phyloP scores from a whole-genome alignment of 2,329 filamentous ascomycete genomes.

The Ophidiomyces ophidiicola region DNA sequence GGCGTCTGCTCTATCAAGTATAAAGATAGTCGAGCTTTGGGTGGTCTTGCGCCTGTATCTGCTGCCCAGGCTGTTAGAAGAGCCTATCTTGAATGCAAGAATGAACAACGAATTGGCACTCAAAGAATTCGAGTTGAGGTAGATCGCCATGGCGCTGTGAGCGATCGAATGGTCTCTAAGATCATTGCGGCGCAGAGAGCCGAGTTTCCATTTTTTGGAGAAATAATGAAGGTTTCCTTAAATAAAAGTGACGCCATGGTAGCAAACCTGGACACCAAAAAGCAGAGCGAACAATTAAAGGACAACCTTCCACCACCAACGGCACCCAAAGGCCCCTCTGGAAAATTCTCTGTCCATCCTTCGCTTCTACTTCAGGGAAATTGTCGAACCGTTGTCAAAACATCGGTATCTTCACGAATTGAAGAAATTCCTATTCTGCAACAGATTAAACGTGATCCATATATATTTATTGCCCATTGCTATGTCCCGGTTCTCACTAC shows the following conservation, averaged over 20 bases:
- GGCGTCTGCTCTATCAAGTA: conserved; percentile 89
- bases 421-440: conserved; percentile 55
- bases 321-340: conserved; percentile 74
- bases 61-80: conserved; percentile 71
- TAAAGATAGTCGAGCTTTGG: conserved; percentile 52
- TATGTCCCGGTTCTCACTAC: conserved; percentile 77
- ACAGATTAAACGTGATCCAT: conserved; percentile 66
- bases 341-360: conserved; percentile 30
- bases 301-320: conserved; percentile 55
- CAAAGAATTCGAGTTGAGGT: conserved; percentile 69
- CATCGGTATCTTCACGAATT: conserved; percentile 39
- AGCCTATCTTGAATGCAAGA: conserved; percentile 60
- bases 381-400: conserved; percentile 28
- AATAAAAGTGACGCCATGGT: neutral
- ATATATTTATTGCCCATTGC: conserved; percentile 76
- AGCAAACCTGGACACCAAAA: conserved; percentile 2
- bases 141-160: conserved; percentile 77
- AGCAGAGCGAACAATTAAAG: conserved; percentile 6
- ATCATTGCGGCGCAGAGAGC: conserved; percentile 54
- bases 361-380: conserved; percentile 17
- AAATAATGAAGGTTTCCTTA: conserved; percentile 22
- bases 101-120: conserved; percentile 67
- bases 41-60: conserved; percentile 44
- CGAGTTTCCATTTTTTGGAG: conserved; percentile 17
- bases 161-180: conserved; percentile 63